Evolutionary conservation across 1,139 yeast genomes (phyloP).

Genomic region (Lodderomyces margitis): DNA sequence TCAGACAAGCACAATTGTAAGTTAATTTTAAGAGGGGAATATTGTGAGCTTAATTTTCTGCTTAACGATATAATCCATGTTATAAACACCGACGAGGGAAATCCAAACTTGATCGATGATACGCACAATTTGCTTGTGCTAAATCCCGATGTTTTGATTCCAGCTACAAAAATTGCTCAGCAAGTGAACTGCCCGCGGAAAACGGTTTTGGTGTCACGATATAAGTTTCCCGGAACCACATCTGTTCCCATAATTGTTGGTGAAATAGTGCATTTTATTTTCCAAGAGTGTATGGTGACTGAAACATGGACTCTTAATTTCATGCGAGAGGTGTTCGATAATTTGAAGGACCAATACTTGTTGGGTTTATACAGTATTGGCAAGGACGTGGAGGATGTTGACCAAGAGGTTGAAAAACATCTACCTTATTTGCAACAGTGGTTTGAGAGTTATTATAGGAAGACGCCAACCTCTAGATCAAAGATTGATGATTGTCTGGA

Average conservation of each 20-base stretch:
- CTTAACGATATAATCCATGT: conserved; percentile 60
- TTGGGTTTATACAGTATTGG: conserved; percentile 60
- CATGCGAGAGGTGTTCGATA: conserved; percentile 46
- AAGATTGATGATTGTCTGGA: conserved; percentile 40
- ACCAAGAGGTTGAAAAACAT: conserved; percentile 46
- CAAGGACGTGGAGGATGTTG: conserved; percentile 42
- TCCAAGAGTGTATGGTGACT: conserved; percentile 62
- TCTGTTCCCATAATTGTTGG: conserved; percentile 71
- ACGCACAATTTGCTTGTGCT: conserved; percentile 63
- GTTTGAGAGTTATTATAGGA: conserved; percentile 49
- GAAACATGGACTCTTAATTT: conserved; percentile 42
- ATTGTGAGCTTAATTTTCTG: conserved; percentile 42
- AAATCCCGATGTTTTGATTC: conserved; percentile 78
- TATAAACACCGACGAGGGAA: conserved; percentile 42
- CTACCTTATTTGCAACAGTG: conserved; percentile 62
- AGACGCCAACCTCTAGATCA: conserved; percentile 20
- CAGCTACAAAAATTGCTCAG: conserved; percentile 81
- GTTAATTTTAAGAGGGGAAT: conserved; percentile 49
- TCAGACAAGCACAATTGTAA: conserved; percentile 29
- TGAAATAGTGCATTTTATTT: conserved; percentile 70
- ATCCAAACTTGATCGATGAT: conserved; percentile 51
- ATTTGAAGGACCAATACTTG: conserved; percentile 39
- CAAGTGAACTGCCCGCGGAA: conserved; percentile 72
- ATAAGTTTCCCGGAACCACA: conserved; percentile 55
- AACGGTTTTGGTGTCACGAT: conserved; percentile 57